Base-by-base conservation (phyloP, 106 monocot genomes). In the Gastrodia elata region DNA sequence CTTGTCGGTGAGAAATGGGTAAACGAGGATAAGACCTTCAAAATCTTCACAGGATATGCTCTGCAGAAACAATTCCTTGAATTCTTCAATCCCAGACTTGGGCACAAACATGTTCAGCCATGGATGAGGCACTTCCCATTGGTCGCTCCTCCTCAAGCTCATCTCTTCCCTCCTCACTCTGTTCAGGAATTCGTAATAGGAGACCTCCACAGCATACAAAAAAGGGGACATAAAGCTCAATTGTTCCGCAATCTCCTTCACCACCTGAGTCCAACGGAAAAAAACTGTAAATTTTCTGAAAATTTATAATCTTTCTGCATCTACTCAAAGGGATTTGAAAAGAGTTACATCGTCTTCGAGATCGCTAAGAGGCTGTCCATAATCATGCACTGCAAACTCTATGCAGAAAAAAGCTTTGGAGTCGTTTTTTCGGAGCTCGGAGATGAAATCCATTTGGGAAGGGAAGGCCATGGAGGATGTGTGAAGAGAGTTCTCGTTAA, bases 391-490 rank as follows among this genome's bases (percentile, higher is more conserved):
- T 4, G 87, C 87, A 76, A 93, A 93, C 80, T 93, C 93, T 24
- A 93, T 56, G 80, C 87, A 89, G 81, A 87, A 89, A 78, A 85
- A 80, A 43, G 85, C 68, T 52, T 83, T 83, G 48, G 78, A 46
- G 61, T 26, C 65, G 42, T 69, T 82, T 25, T 71, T 72, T 11
- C 39, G 79, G 79, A 86, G 74, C 30, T 78, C 55, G 20, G 72
- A 69, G 59, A 71, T 82, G 84, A 81, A 88, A 15, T 74, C 68
- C 27, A 86, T 55, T 22, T 80, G 70, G 28, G 82, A 46, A 44
- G 91, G 88, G 78, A 88, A 92, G 64, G 81, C 83, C 68, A 82
- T 61, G 79, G 80, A 87, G 39, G 89, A 87, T 82, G 87, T 79
- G 65, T 75, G 81, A 28, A 92, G 82, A 27, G 93, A 89, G 64